Evolutionary conservation across 129 eudicot species (phyloP).

Genomic region (Lonicera japonica): DNA sequence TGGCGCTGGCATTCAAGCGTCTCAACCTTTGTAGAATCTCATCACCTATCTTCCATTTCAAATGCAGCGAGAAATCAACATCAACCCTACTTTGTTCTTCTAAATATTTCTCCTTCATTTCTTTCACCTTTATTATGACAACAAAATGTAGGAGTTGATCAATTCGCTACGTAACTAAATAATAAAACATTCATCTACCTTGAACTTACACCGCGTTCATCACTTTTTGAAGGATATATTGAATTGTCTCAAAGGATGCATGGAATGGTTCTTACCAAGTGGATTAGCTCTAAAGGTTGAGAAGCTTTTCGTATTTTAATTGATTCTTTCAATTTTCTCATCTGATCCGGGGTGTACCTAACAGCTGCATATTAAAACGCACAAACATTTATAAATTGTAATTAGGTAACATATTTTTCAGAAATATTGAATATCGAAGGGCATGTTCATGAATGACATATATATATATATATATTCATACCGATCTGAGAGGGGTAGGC

Average conservation of each 20-base stretch:
- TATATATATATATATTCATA: no score
- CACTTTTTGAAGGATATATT: neutral
- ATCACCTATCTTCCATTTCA: conserved; percentile 44
- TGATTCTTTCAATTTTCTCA: conserved; percentile 79
- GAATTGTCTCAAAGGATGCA: neutral
- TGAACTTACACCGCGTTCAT: neutral
- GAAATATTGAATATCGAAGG: neutral
- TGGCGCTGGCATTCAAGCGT: conserved; percentile 45
- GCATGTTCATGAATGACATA: neutral
- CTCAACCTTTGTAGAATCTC: conserved; percentile 57
- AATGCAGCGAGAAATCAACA: conserved; percentile 36
- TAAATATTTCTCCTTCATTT: conserved; percentile 35
- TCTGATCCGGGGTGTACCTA: conserved; percentile 65
- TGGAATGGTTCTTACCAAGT: conserved; percentile 40
- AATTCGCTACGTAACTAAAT: no score
- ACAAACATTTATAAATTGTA: no score
- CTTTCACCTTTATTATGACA: conserved; percentile 44
- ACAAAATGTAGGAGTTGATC: neutral
- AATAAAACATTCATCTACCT: no score
- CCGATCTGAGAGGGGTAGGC: conserved; percentile 55
- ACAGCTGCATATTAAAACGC: conserved; percentile 32
- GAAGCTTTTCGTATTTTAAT: conserved; percentile 59
- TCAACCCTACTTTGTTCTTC: conserved; percentile 27
- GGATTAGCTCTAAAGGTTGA: conserved; percentile 71
- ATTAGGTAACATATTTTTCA: neutral